Percentiles rank a stretch among this genome's conserved stretches.
These are phyloP conservation scores for Gracilaria vermiculophylla DNA, from an alignment of 23 red algal genomes.

Conservation along the genomic window DNA sequence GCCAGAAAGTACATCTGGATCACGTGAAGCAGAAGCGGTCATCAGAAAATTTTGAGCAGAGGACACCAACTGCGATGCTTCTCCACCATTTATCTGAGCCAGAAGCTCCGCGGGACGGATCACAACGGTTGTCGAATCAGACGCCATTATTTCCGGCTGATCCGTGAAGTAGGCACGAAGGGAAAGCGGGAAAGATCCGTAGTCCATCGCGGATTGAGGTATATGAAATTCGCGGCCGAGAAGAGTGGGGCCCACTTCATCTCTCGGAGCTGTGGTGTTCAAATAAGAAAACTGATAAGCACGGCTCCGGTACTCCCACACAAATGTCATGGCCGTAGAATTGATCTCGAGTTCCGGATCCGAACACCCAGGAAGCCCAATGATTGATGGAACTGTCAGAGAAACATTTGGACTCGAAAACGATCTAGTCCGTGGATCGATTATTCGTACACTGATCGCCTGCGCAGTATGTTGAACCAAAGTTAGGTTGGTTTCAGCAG, in stretches of 20 bases:
- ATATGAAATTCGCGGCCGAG: conserved; percentile 67
- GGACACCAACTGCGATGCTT: conserved; percentile 19
- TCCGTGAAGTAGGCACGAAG: conserved; percentile 53
- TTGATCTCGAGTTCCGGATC: conserved; percentile 25
- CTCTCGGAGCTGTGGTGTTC: conserved; percentile 25
- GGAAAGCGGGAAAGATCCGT: conserved; percentile 44
- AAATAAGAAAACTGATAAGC: conserved; percentile 37
- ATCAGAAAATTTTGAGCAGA: conserved; percentile 16
- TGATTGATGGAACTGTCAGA: conserved; percentile 24
- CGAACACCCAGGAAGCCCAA: conserved; percentile 34
- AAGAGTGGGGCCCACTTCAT: conserved; percentile 47
- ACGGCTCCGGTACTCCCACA: conserved; percentile 37
- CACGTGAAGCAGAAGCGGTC: conserved; percentile 20
- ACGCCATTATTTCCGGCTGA: conserved; percentile 34
- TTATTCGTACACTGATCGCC: conserved; percentile 26
- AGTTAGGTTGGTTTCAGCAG: background rate
- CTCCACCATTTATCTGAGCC: conserved; percentile 56
- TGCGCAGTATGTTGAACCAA: conserved; percentile 17
- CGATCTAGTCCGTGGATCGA: conserved; percentile 8
- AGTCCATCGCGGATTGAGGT: conserved; percentile 41
- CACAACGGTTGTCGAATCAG: conserved; percentile 24
- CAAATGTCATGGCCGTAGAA: conserved; percentile 58
- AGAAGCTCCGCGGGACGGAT: conserved; percentile 48
- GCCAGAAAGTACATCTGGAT: conserved; percentile 54
- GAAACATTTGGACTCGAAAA: conserved; percentile 40